Evolutionary conservation across 495 filamentous ascomycete genomes (phyloP).

Genomic region (Aspergillus conjunctus): DNA sequence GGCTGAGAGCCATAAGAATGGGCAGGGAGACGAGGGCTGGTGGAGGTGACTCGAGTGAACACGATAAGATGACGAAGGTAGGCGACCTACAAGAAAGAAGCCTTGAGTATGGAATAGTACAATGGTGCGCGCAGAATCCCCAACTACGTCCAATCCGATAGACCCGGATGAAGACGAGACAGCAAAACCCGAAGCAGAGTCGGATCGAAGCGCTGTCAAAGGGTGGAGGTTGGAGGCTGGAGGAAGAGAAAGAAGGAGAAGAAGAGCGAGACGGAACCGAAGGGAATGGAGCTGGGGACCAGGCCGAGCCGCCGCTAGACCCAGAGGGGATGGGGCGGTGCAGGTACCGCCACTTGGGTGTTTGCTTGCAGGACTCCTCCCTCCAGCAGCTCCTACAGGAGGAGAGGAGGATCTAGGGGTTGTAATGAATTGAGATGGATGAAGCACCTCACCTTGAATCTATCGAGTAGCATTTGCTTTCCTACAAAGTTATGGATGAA

Average conservation of each 20-base stretch:
- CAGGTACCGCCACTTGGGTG: neutral
- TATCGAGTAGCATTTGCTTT: no score
- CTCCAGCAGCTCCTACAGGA: no score
- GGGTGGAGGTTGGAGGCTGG: slow-evolving; percentile 10
- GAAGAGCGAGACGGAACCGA: slow-evolving; percentile 5
- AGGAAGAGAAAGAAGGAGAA: slow-evolving; percentile 22
- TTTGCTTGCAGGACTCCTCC: no score
- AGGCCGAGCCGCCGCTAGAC: slow-evolving; percentile 23
- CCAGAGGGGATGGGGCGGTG: slow-evolving; percentile 12
- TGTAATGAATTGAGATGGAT: no score
- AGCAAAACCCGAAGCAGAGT: slow-evolving; percentile 19
- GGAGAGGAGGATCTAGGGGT: no score
- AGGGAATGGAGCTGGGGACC: slow-evolving; percentile 26
- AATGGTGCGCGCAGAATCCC: slow-evolving; percentile 20
- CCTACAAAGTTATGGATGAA: no score
- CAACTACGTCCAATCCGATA: slow-evolving; percentile 22
- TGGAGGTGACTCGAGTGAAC: slow-evolving; percentile 19
- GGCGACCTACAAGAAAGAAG: slow-evolving; percentile 56
- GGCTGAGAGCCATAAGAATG: slow-evolving; percentile 17
- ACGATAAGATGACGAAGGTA: slow-evolving; percentile 34
- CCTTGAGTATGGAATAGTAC: slow-evolving; percentile 32
- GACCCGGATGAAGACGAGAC: slow-evolving; percentile 19
- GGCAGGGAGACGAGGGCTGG: slow-evolving; percentile 25
- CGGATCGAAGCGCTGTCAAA: slow-evolving; percentile 1
- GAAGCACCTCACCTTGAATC: no score